Conservation (phyloP, 192 early-diverging fungal genomes). For the Anaeromyces robustus region DNA sequence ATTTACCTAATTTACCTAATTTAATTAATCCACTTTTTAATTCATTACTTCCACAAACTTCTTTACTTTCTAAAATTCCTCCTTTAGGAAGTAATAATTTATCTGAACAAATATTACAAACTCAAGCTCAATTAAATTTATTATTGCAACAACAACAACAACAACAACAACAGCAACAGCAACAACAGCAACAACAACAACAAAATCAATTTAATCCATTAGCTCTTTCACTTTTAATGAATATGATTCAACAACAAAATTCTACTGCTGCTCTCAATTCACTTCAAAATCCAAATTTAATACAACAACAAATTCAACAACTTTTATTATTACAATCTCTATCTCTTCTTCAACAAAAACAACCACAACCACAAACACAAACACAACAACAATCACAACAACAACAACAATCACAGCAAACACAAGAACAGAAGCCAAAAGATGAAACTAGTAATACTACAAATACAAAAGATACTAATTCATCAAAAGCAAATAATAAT, state of each 20-base stretch:
- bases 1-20: too few relatives aligned
- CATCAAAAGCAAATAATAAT: too few relatives aligned
- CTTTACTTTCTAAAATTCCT: background rate
- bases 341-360: background rate
- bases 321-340: background rate
- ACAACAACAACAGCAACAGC: too few relatives aligned
- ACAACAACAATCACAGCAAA: too few relatives aligned
- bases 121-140: background rate
- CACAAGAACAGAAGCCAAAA: background rate
- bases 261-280: background rate
- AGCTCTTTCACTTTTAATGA: background rate
- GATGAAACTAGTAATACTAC: background rate
- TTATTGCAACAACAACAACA: background rate
- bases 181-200: background rate
- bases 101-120: background rate
- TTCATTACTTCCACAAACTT: background rate
- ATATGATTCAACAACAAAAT: background rate
- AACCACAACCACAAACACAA: background rate
- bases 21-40: background rate
- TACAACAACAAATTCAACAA: background rate
- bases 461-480: too few relatives aligned
- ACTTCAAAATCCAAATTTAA: background rate
- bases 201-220: background rate
- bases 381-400: too few relatives aligned
- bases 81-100: background rate